Base-by-base conservation (phyloP, 1,284 basidiomycete species). In the Neotropicomus parvogracilis region DNA sequence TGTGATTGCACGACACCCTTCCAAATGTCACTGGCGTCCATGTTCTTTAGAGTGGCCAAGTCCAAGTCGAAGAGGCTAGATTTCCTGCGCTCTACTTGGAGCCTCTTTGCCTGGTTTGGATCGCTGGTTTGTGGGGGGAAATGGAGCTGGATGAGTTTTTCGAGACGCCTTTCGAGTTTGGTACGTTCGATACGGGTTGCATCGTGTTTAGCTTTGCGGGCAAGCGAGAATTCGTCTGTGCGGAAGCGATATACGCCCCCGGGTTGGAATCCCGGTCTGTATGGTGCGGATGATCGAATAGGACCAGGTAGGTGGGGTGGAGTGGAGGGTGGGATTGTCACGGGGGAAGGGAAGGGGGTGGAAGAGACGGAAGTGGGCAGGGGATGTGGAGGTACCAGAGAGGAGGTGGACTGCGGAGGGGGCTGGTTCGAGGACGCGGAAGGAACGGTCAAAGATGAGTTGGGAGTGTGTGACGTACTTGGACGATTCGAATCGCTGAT, bases 71-170 rank as follows among this genome's bases (percentile, higher is more conserved):
- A 87, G 45, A 89, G 74, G 1, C 81, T 83, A 2, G 85, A 86
- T 44, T 83, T 71, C 46, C 74, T 70, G 39, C 53, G 65, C 36
- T 48, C 62, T 8, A 45, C 56, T 3, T 52, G 44, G 35, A 17
- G 42, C 45, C 54, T 59, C 17, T 46, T 59, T 28, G 44, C 44
- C 37, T 53, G 59, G 53, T 49, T 56, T 60, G 48, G 50, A 62
- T 64, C 43, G 41, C 21, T 48, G 6, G 41, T 14, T 24, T 59
- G 55, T 5, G 59, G 27, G 40, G 88, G 81, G 59, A 95, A 95
- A 67, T 95, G 91, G 7, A 95, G 70, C 43, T 79, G 75, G 45
- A 94, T 85, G 34, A 94, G 75, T 72, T 95, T 95, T 61, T 92
- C 91, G 49, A 94, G 75, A 29, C 91, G 75, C 44, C 91, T 74